A percentile compares a stretch with the other conserved stretches of the same genome.
Evolutionary conservation across 192 early-diverging fungal species (phyloP).

Genomic region (Backusella australiensis): DNA sequence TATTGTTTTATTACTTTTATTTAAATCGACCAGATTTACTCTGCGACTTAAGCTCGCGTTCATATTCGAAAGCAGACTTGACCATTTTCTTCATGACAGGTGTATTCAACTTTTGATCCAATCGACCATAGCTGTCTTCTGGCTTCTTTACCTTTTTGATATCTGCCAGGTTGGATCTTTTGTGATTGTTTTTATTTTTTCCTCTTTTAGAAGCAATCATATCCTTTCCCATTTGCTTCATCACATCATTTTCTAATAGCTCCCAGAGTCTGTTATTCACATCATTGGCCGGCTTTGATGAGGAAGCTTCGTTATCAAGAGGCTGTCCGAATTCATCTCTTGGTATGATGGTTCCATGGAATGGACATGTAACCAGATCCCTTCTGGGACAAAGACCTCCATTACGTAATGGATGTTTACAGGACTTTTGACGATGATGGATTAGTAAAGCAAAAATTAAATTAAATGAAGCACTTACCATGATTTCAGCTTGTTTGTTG

Average conservation of each 20-base stretch:
- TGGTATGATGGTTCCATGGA: slow-evolving; percentile 59
- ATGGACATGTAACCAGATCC: slow-evolving; percentile 66
- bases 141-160: slow-evolving; percentile 37
- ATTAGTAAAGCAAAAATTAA: background rate
- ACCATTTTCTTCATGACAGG: slow-evolving; percentile 15
- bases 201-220: background rate
- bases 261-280: slow-evolving; percentile 40
- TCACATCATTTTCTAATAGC: slow-evolving; percentile 46
- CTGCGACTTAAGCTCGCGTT: slow-evolving; percentile 23
- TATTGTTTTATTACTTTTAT: background rate
- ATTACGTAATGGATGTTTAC: slow-evolving; percentile 58
- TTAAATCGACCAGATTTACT: background rate
- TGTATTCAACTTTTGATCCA: slow-evolving; percentile 30
- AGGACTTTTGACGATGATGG: slow-evolving; percentile 37
- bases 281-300: background rate
- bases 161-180: slow-evolving; percentile 42
- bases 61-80: slow-evolving; percentile 25
- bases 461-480: slow-evolving; percentile 28
- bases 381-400: slow-evolving; percentile 62
- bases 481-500: slow-evolving; percentile 40
- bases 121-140: slow-evolving; percentile 28
- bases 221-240: slow-evolving; percentile 33
- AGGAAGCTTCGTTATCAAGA: slow-evolving; percentile 21
- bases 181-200: slow-evolving; percentile 25
- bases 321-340: slow-evolving; percentile 55